phyloP scores from a whole-genome alignment of 768 basidiomycete genomes.

The Tricholoma terreum region DNA sequence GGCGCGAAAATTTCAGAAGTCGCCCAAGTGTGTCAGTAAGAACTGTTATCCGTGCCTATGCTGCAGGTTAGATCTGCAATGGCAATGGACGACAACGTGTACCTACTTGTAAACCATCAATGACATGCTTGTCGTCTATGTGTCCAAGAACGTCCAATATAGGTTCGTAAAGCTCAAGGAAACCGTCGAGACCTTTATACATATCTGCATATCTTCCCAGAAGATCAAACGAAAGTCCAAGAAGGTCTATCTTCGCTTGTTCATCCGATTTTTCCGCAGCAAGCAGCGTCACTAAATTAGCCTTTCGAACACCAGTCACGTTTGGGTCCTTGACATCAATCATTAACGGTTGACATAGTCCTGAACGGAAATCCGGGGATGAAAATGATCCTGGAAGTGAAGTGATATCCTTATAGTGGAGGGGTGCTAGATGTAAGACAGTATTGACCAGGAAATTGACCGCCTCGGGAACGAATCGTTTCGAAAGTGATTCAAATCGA shows the following conservation, averaged over 20 bases:
- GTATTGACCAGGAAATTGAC: slow-evolving; percentile 76
- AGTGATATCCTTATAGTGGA: slow-evolving; percentile 39
- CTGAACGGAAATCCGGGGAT: slow-evolving; percentile 62
- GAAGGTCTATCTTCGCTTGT: slow-evolving; percentile 71
- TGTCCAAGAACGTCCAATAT: slow-evolving; percentile 54
- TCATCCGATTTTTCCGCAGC: slow-evolving; percentile 35
- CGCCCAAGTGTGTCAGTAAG: slow-evolving; percentile 51
- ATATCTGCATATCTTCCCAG: slow-evolving; percentile 67
- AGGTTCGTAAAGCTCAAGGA: slow-evolving; percentile 83
- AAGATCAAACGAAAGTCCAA: slow-evolving; percentile 61
- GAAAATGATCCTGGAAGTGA: slow-evolving; percentile 71
- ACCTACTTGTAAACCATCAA: slow-evolving; percentile 55
- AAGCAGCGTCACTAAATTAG: slow-evolving; percentile 47
- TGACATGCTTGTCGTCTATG: slow-evolving; percentile 44
- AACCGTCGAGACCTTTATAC: slow-evolving; percentile 76
- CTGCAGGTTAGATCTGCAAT: slow-evolving; percentile 12
- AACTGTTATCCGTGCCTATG: slow-evolving; percentile 46
- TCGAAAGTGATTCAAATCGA: slow-evolving; percentile 83
- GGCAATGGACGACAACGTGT: slow-evolving; percentile 1
- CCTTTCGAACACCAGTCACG: slow-evolving; percentile 37
- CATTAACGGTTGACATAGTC: slow-evolving; percentile 37
- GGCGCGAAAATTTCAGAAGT: slow-evolving; percentile 68
- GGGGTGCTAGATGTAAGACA: slow-evolving; percentile 72
- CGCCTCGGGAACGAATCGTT: slow-evolving; percentile 86
- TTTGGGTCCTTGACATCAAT: slow-evolving; percentile 42